Percentiles rank a stretch among this genome's conserved stretches.
Conservation (phyloP, 257 asterid genomes). For the Solanum bukasovii region DNA sequence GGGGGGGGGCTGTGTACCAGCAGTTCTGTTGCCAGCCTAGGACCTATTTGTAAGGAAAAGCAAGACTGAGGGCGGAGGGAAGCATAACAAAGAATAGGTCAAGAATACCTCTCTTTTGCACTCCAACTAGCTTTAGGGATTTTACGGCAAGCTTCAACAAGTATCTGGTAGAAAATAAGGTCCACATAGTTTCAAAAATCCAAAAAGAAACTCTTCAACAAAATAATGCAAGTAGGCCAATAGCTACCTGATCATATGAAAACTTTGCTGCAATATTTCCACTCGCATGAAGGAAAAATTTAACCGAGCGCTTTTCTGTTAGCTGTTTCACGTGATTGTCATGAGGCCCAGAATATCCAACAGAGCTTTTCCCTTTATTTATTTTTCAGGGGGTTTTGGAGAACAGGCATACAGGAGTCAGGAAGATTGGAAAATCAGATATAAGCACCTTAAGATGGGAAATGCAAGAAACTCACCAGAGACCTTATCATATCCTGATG, state of each 20-base stretch:
- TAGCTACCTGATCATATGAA: conserved; percentile 49
- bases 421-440: conserved; percentile 1
- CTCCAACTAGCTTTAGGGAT: conserved; percentile 75
- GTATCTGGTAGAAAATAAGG: conserved; percentile 31
- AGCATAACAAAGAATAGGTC: neutral
- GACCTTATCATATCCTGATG: conserved; percentile 23
- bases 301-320: conserved; percentile 34
- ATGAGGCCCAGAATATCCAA: conserved; percentile 1
- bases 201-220: neutral
- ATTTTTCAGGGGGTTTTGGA: neutral
- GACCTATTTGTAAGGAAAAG: neutral
- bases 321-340: conserved; percentile 37
- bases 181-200: neutral
- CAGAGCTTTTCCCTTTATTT: neutral
- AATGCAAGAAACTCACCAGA: conserved; percentile 31
- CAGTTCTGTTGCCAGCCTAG: neutral
- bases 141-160: conserved; percentile 57
- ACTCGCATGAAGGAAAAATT: conserved; percentile 63
- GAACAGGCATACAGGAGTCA: neutral
- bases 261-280: conserved; percentile 78
- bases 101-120: conserved; percentile 67
- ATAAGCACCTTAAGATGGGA: neutral
- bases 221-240: neutral
- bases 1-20: neutral
- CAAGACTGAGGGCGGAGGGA: neutral